Evolutionary conservation across 495 filamentous ascomycete species (phyloP), one percentile per base, ranked within the genome.

Genomic region (Penicillium steckii): DNA sequence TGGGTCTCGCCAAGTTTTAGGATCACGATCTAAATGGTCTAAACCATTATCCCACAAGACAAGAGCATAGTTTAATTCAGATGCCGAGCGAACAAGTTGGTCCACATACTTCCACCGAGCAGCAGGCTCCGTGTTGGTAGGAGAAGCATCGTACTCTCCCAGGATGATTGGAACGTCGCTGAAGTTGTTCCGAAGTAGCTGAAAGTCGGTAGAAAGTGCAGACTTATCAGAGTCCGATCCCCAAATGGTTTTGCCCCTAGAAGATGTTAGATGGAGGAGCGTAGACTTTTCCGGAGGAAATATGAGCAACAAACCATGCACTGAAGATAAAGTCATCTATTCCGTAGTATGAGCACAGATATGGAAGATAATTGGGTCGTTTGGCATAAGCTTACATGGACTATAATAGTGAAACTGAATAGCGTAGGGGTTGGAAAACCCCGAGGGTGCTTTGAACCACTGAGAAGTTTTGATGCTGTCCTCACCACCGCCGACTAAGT

Each of bases 401-500:
- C 73, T 78, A 62, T 85, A 86, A 58, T 84, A 84, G 50, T 85
- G 82, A 61, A 84, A 82, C 57, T 86, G 82, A 41, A 85, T 70
- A 4, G 80, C 82, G 66, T 77, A 85, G 3, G 82, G 82, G 40
- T 83, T 83, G 1, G 72, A 66, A 33, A 76, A 76, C 10, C 75
- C 73, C 4, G 66, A 64, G 0, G 79, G 79, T 12, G 63, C 61
- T 41, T 69, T 62, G 54, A 85, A 84, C 75, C 75, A 84, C 47
- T 80, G 63, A 3, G 70, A 69, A 15, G 79, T 85, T 56, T 82
- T 79, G 30, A 70, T 56, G 13, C 70, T 73, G 49, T 84, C 78
- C 61, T 78, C 69, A 19, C 73, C 69, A 4, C 71, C 63, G 2
- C 81, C 80, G 0, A 73, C 77, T 8, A 85, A 71, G 12, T 77